Evolutionary conservation across 352 stramenopile genomes (phyloP).

Genomic region (Globisporangium okanoganense): DNA sequence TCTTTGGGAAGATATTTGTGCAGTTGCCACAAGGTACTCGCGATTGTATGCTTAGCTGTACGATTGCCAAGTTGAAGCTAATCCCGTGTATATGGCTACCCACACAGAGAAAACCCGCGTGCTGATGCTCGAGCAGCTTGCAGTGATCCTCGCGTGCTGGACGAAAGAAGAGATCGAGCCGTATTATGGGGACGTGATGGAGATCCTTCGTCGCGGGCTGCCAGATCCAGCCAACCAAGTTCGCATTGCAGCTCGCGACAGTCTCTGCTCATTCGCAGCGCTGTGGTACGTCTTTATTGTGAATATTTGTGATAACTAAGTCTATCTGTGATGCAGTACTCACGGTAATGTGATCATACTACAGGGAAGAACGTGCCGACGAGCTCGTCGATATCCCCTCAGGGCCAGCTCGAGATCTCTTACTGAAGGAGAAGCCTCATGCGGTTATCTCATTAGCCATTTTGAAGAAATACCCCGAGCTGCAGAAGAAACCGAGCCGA

Average conservation of each 20-base stretch:
- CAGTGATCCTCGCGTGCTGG: conserved; percentile 55
- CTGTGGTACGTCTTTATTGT: conserved; percentile 37
- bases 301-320: background rate
- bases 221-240: conserved; percentile 38
- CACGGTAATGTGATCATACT: background rate
- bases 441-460: conserved; percentile 42
- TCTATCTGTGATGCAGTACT: background rate
- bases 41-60: too few relatives aligned
- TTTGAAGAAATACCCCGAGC: conserved; percentile 31
- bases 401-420: conserved; percentile 24
- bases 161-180: conserved; percentile 35
- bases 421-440: conserved; percentile 48
- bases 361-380: conserved; percentile 44
- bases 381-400: conserved; percentile 48
- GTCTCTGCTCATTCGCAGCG: conserved; percentile 38
- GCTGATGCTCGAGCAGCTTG: conserved; percentile 56
- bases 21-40: conserved; percentile 35
- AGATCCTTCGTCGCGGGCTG: conserved; percentile 45
- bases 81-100: background rate
- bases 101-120: conserved; percentile 42
- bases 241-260: conserved; percentile 39
- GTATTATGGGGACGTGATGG: conserved; percentile 45
- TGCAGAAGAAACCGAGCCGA: conserved; percentile 14
- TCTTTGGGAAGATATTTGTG: conserved; percentile 42
- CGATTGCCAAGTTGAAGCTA: background rate